Evolutionary conservation across 768 basidiomycete genomes (phyloP).

Genomic region (Pholiota molesta): DNA sequence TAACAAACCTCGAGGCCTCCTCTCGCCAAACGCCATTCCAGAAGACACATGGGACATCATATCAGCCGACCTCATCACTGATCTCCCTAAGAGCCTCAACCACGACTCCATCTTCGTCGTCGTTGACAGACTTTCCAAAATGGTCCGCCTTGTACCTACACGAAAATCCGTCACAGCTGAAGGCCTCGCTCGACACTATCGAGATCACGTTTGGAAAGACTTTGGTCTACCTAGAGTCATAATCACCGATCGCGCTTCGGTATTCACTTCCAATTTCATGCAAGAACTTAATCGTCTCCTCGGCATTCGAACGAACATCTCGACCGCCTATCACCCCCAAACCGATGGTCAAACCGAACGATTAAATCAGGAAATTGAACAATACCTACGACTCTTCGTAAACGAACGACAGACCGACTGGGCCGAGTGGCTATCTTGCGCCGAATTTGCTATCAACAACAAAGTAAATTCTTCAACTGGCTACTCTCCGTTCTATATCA

Average conservation of each 20-base stretch:
- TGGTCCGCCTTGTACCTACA: slow-evolving; percentile 8
- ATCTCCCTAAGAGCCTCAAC: slow-evolving; percentile 31
- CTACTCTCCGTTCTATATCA: not conserved
- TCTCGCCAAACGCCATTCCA: slow-evolving; percentile 16
- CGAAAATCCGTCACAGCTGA: slow-evolving; percentile 3
- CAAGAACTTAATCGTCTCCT: not conserved
- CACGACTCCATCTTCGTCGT: slow-evolving; percentile 38
- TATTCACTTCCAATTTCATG: slow-evolving; percentile 27
- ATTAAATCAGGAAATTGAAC: slow-evolving; percentile 2
- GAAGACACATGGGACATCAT: not conserved
- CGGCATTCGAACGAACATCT: too few relatives aligned
- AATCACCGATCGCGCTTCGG: slow-evolving; percentile 18
- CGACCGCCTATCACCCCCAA: not conserved
- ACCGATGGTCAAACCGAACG: slow-evolving; percentile 4
- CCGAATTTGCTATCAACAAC: slow-evolving; percentile 5
- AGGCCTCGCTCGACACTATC: not conserved
- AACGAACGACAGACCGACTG: slow-evolving; percentile 1
- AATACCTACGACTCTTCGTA: not conserved
- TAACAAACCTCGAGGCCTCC: slow-evolving; percentile 24
- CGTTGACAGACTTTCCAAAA: slow-evolving; percentile 18
- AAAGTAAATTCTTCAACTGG: not conserved
- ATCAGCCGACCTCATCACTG: slow-evolving; percentile 35
- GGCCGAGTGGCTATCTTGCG: not conserved
- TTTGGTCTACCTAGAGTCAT: slow-evolving; percentile 4
- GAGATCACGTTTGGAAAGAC: slow-evolving; percentile 13